Evolutionary conservation across 208 protist genomes (phyloP).

Genomic region (Leishmania martiniquensis): DNA sequence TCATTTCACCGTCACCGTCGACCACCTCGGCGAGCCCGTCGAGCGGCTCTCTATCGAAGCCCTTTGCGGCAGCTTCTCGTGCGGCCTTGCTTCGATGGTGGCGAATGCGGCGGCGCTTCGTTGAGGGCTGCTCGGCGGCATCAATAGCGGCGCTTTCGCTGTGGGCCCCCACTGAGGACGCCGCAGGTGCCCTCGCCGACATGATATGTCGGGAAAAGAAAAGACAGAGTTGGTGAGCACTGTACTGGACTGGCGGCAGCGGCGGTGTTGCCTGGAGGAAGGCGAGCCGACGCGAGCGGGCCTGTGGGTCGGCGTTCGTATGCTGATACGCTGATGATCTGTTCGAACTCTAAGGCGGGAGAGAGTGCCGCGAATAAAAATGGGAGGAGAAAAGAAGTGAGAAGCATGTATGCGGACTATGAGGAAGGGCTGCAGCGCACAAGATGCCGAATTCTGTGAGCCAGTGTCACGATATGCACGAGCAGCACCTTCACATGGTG

Average conservation of each 20-base stretch:
- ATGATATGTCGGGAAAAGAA: background rate
- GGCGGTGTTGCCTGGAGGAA: background rate
- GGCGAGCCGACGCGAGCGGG: background rate
- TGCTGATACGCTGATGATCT: background rate
- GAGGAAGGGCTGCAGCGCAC: background rate
- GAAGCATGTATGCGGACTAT: too few relatives aligned
- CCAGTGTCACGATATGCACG: background rate
- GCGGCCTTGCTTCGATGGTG: conserved; percentile 62
- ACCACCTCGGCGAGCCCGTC: conserved; percentile 10
- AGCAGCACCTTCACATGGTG: background rate
- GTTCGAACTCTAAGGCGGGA: background rate
- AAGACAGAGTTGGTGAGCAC: background rate
- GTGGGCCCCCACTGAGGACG: background rate
- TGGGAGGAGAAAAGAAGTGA: background rate
- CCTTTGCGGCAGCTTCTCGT: conserved; percentile 17
- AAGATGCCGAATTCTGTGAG: background rate
- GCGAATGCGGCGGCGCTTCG: conserved; percentile 53
- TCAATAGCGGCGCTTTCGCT: background rate
- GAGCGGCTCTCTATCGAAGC: background rate
- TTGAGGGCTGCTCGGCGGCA: background rate
- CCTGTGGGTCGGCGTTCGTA: background rate
- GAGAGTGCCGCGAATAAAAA: background rate
- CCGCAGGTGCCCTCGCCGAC: background rate
- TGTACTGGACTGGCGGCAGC: background rate
- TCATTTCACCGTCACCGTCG: conserved; percentile 6